A percentile compares a stretch with the other conserved stretches of the same genome.
These are phyloP conservation scores for Fusarium sp. DNA, from an alignment of 2,329 filamentous ascomycete species.

Conservation along the genomic window DNA sequence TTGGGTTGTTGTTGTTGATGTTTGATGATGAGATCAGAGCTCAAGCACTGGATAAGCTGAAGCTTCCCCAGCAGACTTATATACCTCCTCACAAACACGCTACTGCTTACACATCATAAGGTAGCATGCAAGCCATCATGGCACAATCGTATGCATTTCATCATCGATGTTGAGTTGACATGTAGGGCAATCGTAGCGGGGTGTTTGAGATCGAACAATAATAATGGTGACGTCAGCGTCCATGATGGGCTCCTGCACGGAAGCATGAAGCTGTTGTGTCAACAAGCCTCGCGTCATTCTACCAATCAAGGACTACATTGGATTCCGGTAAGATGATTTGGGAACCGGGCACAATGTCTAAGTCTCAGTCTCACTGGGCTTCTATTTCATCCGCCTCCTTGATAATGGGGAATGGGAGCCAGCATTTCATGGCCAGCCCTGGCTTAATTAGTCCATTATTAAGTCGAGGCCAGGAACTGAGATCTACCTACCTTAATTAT, in stretches of 20 bases:
- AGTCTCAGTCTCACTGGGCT: neutral
- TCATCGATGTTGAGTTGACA: slow-evolving; percentile 37
- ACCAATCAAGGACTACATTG: slow-evolving; percentile 6
- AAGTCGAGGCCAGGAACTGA: neutral
- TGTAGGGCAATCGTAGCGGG: slow-evolving; percentile 9
- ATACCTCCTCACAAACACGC: slow-evolving; percentile 19
- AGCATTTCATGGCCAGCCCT: neutral
- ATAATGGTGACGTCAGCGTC: slow-evolving; percentile 32
- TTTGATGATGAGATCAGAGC: slow-evolving; percentile 18
- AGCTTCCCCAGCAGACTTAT: slow-evolving; percentile 20
- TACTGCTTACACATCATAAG: slow-evolving; percentile 23
- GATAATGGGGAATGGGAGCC: neutral
- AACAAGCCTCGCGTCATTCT: slow-evolving; percentile 5
- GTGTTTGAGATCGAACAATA: slow-evolving; percentile 15
- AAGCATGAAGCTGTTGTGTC: slow-evolving; percentile 12
- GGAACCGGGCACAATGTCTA: neutral
- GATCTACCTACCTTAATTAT: neutral
- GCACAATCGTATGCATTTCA: slow-evolving; percentile 41
- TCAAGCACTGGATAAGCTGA: neutral
- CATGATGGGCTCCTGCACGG: neutral
- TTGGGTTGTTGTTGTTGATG: slow-evolving; percentile 14
- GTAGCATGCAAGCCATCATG: slow-evolving; percentile 25
- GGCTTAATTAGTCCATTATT: neutral
- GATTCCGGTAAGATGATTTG: neutral
- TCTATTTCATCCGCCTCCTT: neutral